Conservation (phyloP, 78 protist genomes). For the Tieghemostelium lacteum region DNA sequence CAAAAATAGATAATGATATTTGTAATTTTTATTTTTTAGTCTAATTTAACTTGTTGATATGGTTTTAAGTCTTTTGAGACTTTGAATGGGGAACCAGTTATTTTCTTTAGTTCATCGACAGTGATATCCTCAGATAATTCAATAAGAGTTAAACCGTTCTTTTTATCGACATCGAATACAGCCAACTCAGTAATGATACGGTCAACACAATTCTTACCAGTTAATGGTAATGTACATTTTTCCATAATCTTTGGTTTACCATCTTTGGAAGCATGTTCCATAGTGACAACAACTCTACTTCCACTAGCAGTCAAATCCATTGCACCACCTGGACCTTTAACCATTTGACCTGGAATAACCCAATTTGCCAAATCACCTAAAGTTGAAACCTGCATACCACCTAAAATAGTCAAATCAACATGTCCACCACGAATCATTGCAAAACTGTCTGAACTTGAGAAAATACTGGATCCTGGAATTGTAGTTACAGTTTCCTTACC, state of each 20-base stretch:
- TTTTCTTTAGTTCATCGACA: constrained; percentile 37
- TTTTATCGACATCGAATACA: constrained; percentile 46
- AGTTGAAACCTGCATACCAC: constrained; percentile 95
- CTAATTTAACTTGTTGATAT: constrained; percentile 55
- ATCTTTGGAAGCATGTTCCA: constrained; percentile 96
- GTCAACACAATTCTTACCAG: constrained; percentile 90
- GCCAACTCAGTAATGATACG: constrained; percentile 95
- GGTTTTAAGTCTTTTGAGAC: constrained; percentile 55
- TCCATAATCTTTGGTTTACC: constrained; percentile 93
- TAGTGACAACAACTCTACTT: constrained; percentile 94
- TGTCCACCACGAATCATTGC: constrained; percentile 98
- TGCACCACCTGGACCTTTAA: constrained; percentile 99
- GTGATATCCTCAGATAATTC: constrained; percentile 46
- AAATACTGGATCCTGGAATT: constrained; percentile 93
- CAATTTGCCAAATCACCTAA: constrained; percentile 98
- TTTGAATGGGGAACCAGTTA: constrained; percentile 60
- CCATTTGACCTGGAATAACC: constrained; percentile 98
- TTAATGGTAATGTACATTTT: constrained; percentile 93
- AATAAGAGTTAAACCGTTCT: constrained; percentile 28
- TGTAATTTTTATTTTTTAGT: neutral
- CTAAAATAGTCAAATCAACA: constrained; percentile 93
- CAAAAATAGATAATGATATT: neutral
- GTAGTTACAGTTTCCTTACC: constrained; percentile 97
- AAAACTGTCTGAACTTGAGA: constrained; percentile 90
- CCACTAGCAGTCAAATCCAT: constrained; percentile 96